A percentile compares a stretch with the other conserved stretches of the same genome.
Conservation (phyloP, 2,329 filamentous ascomycete genomes). For the Ophiostoma piceae region DNA sequence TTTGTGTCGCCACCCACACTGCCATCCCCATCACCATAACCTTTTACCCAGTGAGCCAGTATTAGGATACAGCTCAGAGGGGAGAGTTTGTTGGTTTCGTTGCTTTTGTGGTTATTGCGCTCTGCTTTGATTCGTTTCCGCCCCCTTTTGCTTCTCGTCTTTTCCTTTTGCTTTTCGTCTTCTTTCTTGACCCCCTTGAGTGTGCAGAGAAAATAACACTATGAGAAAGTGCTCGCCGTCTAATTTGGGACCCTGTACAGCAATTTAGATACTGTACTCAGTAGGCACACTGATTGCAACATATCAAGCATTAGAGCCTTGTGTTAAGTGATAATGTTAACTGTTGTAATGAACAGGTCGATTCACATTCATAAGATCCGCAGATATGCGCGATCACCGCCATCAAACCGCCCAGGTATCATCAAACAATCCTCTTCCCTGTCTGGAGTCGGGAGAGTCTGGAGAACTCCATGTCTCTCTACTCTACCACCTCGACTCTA, state of each 20-base stretch:
- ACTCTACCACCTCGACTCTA: background rate
- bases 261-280: background rate
- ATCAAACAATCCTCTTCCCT: background rate
- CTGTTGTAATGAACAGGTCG: background rate
- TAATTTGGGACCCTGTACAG: background rate
- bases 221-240: background rate
- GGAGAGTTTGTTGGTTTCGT: background rate
- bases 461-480: background rate
- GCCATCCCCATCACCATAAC: slow-evolving; percentile 1
- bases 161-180: background rate
- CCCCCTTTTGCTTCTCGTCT: background rate
- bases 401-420: background rate
- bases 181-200: background rate
- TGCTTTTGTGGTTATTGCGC: background rate
- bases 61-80: too few relatives aligned
- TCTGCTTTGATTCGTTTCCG: background rate
- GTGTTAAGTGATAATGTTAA: background rate
- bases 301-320: background rate
- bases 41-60: background rate
- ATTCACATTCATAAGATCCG: background rate
- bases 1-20: slow-evolving; percentile 10
- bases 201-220: background rate
- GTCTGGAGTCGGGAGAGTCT: too few relatives aligned
- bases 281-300: background rate
- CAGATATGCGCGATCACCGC: background rate